phyloP scores from a whole-genome alignment of 192 early-diverging fungal species.

The Coemansia sp. region DNA sequence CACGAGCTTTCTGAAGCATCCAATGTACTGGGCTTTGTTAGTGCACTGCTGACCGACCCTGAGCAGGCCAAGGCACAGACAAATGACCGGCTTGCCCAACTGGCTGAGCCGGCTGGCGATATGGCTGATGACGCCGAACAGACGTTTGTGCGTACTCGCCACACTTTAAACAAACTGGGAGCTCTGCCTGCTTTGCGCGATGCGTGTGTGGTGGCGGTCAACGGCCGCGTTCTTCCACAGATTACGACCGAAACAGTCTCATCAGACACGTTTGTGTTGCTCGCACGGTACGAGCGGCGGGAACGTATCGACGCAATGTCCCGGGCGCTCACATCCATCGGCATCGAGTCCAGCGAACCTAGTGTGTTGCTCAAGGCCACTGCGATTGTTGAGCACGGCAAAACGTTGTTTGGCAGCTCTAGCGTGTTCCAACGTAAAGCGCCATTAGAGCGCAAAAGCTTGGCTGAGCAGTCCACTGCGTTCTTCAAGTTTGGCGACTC shows the following conservation, averaged over 20 bases:
- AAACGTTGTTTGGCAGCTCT: conserved; percentile 9
- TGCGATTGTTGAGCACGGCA: conserved; percentile 28
- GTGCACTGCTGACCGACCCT: conserved; percentile 1
- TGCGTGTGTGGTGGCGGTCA: conserved; percentile 55
- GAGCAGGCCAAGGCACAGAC: neutral
- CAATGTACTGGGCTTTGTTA: conserved; percentile 11
- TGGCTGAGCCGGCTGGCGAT: conserved; percentile 6
- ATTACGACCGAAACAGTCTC: conserved; percentile 53
- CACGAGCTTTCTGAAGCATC: neutral
- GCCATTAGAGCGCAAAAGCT: neutral
- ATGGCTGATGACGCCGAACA: conserved; percentile 25
- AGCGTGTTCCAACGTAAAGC: conserved; percentile 23
- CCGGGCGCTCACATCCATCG: conserved; percentile 12
- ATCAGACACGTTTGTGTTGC: conserved; percentile 58
- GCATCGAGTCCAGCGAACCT: neutral
- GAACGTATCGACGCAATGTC: conserved; percentile 50
- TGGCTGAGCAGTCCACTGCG: neutral
- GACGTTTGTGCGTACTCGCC: conserved; percentile 15
- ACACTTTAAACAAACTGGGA: conserved; percentile 6
- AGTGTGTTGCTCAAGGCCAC: conserved; percentile 17
- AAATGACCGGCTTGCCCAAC: neutral
- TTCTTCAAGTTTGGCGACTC: conserved; percentile 14
- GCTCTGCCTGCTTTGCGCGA: conserved; percentile 14
- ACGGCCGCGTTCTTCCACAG: conserved; percentile 60
- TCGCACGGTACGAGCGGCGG: conserved; percentile 61